A percentile compares a stretch with the other conserved stretches of the same genome.
Conservation (phyloP, 768 basidiomycete species). For the Tylopilus cervinicoccineus region DNA sequence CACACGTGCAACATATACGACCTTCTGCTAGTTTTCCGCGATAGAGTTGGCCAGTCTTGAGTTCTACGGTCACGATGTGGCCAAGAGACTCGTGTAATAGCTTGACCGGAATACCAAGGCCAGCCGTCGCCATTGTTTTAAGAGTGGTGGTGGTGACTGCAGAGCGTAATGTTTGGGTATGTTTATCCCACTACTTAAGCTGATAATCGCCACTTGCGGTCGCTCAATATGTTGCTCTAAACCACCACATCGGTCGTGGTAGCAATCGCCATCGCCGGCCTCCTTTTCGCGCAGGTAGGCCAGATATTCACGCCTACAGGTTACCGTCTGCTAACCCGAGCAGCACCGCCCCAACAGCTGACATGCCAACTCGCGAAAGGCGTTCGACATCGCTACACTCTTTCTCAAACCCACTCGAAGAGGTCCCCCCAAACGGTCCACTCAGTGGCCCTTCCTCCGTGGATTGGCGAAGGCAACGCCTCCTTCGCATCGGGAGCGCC, state of each 20-base stretch:
- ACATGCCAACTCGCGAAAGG: conserved; percentile 19
- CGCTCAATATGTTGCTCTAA: conserved; percentile 1
- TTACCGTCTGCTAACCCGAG: neutral
- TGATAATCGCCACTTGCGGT: neutral
- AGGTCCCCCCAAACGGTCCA: conserved; percentile 30
- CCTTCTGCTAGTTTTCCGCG: conserved; percentile 97
- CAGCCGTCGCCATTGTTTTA: conserved; percentile 40
- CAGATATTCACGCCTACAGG: too few species aligned
- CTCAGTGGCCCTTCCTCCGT: conserved; percentile 52
- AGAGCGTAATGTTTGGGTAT: conserved; percentile 15
- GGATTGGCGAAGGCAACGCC: conserved; percentile 56
- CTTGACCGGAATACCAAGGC: conserved; percentile 94
- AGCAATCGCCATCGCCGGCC: neutral
- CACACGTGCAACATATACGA: conserved; percentile 17
- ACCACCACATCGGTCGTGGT: neutral
- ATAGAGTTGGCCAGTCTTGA: conserved; percentile 97
- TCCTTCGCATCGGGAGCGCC: conserved; percentile 48
- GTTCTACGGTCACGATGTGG: conserved; percentile 95
- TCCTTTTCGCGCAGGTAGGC: neutral
- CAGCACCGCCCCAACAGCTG: too few species aligned
- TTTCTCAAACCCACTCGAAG: conserved; percentile 8
- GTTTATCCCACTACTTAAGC: conserved; percentile 10
- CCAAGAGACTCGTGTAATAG: conserved; percentile 95
- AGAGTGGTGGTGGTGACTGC: conserved; percentile 5
- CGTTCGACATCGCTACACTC: conserved; percentile 23